These are phyloP conservation scores for Meira nashicola DNA, from an alignment of 1,284 basidiomycete species.

Conservation along the genomic window DNA sequence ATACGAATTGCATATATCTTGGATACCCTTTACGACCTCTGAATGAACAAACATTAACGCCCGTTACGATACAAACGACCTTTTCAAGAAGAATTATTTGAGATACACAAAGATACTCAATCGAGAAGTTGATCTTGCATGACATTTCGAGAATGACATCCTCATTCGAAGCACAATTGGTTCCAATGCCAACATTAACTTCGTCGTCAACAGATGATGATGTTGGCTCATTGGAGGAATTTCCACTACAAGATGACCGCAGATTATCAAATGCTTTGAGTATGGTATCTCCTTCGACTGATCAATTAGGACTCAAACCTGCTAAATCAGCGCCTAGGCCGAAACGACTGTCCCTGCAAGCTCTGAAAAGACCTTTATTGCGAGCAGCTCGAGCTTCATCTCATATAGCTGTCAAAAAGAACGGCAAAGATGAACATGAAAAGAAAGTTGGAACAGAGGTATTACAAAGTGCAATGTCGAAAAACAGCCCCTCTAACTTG, in stretches of 20 bases:
- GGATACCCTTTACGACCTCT: too few species aligned
- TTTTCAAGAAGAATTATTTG: too few species aligned
- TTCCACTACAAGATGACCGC: constrained; percentile 1
- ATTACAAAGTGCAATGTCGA: neutral
- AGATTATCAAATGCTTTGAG: neutral
- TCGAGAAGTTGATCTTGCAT: too few species aligned
- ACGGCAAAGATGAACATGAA: neutral
- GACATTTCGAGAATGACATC: too few species aligned
- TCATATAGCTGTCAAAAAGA: neutral
- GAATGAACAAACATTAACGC: too few species aligned
- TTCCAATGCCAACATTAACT: neutral
- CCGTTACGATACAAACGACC: too few species aligned
- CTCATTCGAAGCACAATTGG: neutral
- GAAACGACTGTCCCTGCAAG: neutral
- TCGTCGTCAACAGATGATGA: neutral
- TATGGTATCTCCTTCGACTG: neutral
- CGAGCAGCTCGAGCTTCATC: neutral
- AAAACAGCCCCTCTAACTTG: neutral
- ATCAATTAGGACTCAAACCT: neutral
- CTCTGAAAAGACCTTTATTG: neutral
- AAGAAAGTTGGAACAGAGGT: neutral
- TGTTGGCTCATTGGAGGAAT: neutral
- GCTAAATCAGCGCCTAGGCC: neutral
- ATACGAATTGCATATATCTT: too few species aligned
- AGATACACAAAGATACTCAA: too few species aligned